Percentiles rank a stretch among this genome's conserved stretches.
Evolutionary conservation across 106 monocot species (phyloP).

Genomic region (Apostasia ramifera): DNA sequence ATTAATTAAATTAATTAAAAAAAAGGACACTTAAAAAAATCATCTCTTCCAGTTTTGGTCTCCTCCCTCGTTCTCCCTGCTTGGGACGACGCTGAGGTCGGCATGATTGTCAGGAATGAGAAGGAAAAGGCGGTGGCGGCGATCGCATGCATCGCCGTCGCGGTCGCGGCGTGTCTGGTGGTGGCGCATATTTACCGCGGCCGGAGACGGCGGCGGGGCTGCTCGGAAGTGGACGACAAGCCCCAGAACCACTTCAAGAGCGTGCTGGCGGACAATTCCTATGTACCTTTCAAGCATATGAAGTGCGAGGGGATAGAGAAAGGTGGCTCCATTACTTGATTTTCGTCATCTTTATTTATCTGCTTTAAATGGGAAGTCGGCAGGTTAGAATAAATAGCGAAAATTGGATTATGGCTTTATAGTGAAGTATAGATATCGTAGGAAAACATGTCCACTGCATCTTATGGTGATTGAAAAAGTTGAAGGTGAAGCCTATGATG

Average conservation of each 20-base stretch:
- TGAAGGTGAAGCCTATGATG: too few relatives aligned
- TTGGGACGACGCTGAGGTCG: too few relatives aligned
- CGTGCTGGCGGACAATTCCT: constrained; percentile 53
- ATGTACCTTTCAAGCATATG: constrained; percentile 45
- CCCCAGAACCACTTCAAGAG: constrained; percentile 57
- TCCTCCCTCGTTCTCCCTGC: too few relatives aligned
- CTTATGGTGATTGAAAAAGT: background rate
- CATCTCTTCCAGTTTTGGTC: too few relatives aligned
- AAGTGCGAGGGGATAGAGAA: constrained; percentile 27
- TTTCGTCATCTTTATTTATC: too few relatives aligned
- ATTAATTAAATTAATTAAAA: too few relatives aligned
- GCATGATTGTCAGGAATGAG: constrained; percentile 3
- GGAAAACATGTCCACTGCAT: too few relatives aligned
- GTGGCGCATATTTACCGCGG: constrained; percentile 22
- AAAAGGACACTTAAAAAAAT: too few relatives aligned
- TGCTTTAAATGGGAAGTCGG: background rate
- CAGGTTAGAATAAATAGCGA: too few relatives aligned
- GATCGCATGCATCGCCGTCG: constrained; percentile 13
- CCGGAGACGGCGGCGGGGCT: constrained; percentile 19
- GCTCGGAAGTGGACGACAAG: constrained; percentile 32
- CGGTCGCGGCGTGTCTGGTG: constrained; percentile 9
- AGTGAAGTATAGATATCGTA: too few relatives aligned
- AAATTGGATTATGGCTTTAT: too few relatives aligned
- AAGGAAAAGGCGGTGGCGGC: constrained; percentile 5
- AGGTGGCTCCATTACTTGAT: constrained; percentile 7